Base-by-base conservation (phyloP, 257 asterid genomes). In the Galeopsis tetrahit region DNA sequence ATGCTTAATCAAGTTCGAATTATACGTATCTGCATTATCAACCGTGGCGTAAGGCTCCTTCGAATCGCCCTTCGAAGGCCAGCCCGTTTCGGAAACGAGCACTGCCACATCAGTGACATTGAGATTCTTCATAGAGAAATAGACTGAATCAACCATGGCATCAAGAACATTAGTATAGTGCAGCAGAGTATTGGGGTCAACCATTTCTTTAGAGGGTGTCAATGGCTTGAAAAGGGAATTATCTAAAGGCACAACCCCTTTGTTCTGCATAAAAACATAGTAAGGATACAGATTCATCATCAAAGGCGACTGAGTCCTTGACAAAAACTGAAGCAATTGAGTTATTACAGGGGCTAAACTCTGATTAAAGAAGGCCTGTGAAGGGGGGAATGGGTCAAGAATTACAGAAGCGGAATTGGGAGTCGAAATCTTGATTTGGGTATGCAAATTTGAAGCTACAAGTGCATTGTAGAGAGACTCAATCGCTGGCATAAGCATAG, bases 221-320 rank as follows among this genome's bases (percentile, higher is more conserved):
- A 95, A 73, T 9, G 99, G 98, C 85, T 88, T 95, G 86, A 95
- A 95, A 49, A 95, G 84, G 0, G 98, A 83, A 57, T 90, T 88
- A 3, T 90, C 97, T 67, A 95, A 67, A 11, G 97, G 99, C 44
- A 95, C 97, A 43, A 95, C 90, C 65, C 98, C 99, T 78, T 92
- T 88, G 85, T 92, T 92, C 92, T 92, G 91, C 98, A 92, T 92
- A 81, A 85, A 90, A 14, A 95, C 99, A 66, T 92, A 92, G 81
- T 92, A 95, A 79, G 99, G 97, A 72, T 95, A 95, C 84, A 95
- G 68, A 70, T 95, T 95, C 99, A 95, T 92, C 98, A 95, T 95
- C 82, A 95, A 55, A n/a, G 98, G 99, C 2, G 98, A 95, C 67
- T 84, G 84, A 6, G 98, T 92, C 75, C 90, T 85, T 0, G 98